Conservation (phyloP, 2,329 filamentous ascomycete genomes). For the Epichloe gansuensis region DNA sequence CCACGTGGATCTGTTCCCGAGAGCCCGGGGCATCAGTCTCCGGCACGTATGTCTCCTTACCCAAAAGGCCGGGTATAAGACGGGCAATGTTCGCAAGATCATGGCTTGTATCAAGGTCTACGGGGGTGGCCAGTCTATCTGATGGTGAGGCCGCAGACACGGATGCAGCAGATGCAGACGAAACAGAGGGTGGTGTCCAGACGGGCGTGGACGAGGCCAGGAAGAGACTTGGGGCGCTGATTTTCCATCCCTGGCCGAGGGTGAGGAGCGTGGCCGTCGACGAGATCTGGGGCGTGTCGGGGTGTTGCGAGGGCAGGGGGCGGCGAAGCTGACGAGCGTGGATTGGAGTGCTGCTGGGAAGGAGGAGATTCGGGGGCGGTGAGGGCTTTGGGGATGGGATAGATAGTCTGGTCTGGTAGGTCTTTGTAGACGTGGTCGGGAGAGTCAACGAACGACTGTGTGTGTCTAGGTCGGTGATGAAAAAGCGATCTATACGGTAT, state of each 20-base stretch:
- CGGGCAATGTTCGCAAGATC: slow-evolving; percentile 69
- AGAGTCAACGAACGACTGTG: no score
- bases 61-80: slow-evolving; percentile 74
- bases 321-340: slow-evolving; percentile 32
- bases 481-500: no score
- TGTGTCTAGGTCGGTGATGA: no score
- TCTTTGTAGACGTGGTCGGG: no score
- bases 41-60: slow-evolving; percentile 55
- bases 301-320: slow-evolving; percentile 15
- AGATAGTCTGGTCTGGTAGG: slow-evolving; percentile 3
- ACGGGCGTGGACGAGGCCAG: slow-evolving; percentile 39
- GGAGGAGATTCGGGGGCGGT: slow-evolving; percentile 30
- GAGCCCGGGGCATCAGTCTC: slow-evolving; percentile 26
- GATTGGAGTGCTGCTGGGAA: slow-evolving; percentile 48
- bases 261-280: slow-evolving; percentile 51
- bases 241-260: slow-evolving; percentile 72
- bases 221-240: slow-evolving; percentile 58
- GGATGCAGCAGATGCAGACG: not conserved
- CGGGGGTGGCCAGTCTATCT: slow-evolving; percentile 39
- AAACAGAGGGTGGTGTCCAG: slow-evolving; percentile 5
- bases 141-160: slow-evolving; percentile 24
- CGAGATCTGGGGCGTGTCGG: slow-evolving; percentile 41
- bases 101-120: slow-evolving; percentile 74
- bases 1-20: slow-evolving; percentile 42
- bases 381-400: slow-evolving; percentile 29